Evolutionary conservation across 2,329 filamentous ascomycete genomes (phyloP).

Genomic region (Sporothrix globosa): DNA sequence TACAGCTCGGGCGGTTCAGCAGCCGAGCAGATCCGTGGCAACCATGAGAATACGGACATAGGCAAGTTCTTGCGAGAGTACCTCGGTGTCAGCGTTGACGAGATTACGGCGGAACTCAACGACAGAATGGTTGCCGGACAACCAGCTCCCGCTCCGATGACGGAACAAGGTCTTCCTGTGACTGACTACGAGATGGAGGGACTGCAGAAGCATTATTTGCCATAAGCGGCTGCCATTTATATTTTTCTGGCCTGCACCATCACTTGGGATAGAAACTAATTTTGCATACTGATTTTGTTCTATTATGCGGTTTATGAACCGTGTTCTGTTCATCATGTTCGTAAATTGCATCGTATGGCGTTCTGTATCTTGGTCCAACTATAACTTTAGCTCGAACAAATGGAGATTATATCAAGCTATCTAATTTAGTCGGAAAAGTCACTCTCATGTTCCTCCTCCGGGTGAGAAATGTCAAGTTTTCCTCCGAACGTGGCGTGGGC

Average conservation of each 20-base stretch:
- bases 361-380: constrained; percentile 1
- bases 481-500: constrained; percentile 42
- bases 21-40: constrained; percentile 70
- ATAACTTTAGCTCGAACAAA: background rate
- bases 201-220: background rate
- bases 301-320: background rate
- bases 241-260: background rate
- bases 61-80: constrained; percentile 80
- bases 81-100: constrained; percentile 75
- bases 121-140: constrained; percentile 46
- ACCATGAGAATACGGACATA: constrained; percentile 93
- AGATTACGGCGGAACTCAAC: constrained; percentile 74
- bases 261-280: background rate
- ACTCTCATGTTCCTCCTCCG: constrained; percentile 45
- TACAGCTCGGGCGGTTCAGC: constrained; percentile 75
- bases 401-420: background rate
- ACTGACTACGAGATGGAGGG: constrained; percentile 29
- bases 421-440: constrained; percentile 42
- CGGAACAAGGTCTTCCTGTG: constrained; percentile 11
- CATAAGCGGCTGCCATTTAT: background rate
- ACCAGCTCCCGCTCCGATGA: background rate
- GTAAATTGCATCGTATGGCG: constrained; percentile 24
- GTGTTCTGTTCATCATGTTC: constrained; percentile 8
- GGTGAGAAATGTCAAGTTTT: constrained; percentile 44
- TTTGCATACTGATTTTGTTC: background rate